These are phyloP conservation scores for Coffea canephora DNA, from an alignment of 257 asterid species.

Conservation along the genomic window DNA sequence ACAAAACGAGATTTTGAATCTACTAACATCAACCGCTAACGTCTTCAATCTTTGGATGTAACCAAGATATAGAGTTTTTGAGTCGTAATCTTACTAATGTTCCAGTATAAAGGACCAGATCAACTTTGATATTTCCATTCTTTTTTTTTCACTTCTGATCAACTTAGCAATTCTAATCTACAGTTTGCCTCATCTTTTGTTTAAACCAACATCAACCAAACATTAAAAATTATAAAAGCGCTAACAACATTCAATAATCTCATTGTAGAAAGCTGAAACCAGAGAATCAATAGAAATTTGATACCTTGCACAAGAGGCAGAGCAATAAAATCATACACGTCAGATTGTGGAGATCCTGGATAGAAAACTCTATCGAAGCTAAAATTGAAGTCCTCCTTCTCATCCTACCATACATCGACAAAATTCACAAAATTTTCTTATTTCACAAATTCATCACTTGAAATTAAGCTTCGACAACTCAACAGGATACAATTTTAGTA, in stretches of 20 bases:
- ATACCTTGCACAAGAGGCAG: conserved; percentile 66
- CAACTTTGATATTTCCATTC: neutral
- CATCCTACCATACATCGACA: conserved; percentile 45
- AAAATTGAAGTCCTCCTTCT: conserved; percentile 67
- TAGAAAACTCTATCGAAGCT: conserved; percentile 70
- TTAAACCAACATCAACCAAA: neutral
- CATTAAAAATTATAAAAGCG: neutral
- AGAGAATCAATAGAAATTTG: neutral
- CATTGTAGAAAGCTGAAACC: neutral
- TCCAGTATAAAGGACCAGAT: neutral
- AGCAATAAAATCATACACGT: conserved; percentile 62
- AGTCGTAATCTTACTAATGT: neutral
- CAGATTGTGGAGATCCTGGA: conserved; percentile 72
- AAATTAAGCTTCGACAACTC: neutral
- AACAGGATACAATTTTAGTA: neutral
- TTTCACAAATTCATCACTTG: neutral
- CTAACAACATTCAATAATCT: neutral
- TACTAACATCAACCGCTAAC: neutral
- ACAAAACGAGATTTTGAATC: neutral
- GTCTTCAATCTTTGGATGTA: no score
- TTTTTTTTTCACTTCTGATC: neutral
- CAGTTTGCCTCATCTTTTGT: no score
- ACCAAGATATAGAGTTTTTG: neutral
- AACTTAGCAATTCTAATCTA: neutral
- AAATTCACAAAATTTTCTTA: conserved; percentile 5